phyloP scores from a whole-genome alignment of 2,329 filamentous ascomycete genomes.

The Canariomyces notabilis region DNA sequence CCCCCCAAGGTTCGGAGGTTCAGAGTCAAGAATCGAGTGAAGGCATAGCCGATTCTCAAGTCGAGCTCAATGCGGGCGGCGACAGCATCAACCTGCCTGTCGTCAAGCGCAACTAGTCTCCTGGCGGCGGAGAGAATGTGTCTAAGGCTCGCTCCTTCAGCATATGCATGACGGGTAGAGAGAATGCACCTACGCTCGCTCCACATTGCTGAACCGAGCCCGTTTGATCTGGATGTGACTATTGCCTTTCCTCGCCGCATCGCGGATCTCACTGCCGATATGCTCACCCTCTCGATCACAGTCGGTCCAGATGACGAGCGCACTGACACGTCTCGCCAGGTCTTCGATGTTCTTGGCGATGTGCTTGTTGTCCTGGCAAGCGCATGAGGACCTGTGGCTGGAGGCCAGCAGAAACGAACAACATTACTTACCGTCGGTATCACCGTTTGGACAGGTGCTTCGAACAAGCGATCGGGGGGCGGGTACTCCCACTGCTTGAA shows the following conservation, averaged over 20 bases:
- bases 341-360: conserved; percentile 81
- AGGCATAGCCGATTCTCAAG: conserved; percentile 84
- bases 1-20: conserved; percentile 69
- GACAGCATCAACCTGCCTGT: conserved; percentile 82
- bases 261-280: conserved; percentile 85
- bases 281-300: conserved; percentile 97
- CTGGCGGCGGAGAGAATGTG: conserved; percentile 83
- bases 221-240: conserved; percentile 70
- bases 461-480: conserved; percentile 73
- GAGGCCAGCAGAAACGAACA: not conserved
- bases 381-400: not conserved
- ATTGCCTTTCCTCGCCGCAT: conserved; percentile 73
- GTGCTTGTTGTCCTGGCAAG: conserved; percentile 62
- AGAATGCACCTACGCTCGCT: conserved; percentile 63
- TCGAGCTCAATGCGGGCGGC: conserved; percentile 87
- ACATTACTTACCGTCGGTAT: conserved; percentile 56
- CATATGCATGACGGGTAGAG: not conserved
- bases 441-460: conserved; percentile 65
- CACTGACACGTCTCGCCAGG: conserved; percentile 66
- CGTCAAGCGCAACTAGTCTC: conserved; percentile 72
- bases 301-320: conserved; percentile 96
- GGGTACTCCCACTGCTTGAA: conserved; percentile 79
- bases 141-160: conserved; percentile 38
- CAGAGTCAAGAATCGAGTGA: conserved; percentile 81
- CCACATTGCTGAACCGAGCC: conserved; percentile 92